A percentile compares a stretch with the other conserved stretches of the same genome.
These are phyloP conservation scores for Populus tomentosa DNA, from an alignment of 441 rosid genomes.

Conservation along the genomic window DNA sequence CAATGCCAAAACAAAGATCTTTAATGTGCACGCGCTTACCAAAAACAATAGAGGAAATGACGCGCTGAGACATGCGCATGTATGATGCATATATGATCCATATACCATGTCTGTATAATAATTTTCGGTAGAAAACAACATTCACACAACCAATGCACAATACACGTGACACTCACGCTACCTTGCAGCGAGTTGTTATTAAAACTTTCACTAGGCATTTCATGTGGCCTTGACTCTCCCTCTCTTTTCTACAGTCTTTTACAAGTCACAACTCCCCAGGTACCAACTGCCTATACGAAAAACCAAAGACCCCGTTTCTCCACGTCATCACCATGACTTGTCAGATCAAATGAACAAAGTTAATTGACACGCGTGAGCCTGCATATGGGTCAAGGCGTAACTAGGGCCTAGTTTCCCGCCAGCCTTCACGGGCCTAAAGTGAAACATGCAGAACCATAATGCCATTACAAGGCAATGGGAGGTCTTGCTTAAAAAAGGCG, in stretches of 20 bases:
- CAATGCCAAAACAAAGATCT: too few species aligned
- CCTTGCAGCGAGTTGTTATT: not conserved
- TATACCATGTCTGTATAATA: too few species aligned
- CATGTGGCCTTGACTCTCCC: not conserved
- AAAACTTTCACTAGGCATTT: not conserved
- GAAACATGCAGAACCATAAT: not conserved
- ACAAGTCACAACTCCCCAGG: slow-evolving; percentile 12
- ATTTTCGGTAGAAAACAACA: too few species aligned
- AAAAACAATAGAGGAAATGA: too few species aligned
- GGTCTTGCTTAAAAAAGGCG: too few species aligned
- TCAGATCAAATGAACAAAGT: not conserved
- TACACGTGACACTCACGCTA: too few species aligned
- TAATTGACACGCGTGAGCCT: slow-evolving; percentile 24
- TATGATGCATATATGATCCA: too few species aligned
- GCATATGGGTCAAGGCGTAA: slow-evolving; percentile 26
- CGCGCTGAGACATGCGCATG: too few species aligned
- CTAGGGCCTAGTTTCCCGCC: slow-evolving; percentile 29
- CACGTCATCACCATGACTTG: slow-evolving; percentile 14
- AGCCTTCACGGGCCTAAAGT: slow-evolving; percentile 18
- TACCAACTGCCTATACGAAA: slow-evolving; percentile 3
- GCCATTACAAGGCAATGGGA: too few species aligned
- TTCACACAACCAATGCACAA: too few species aligned
- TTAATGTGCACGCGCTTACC: too few species aligned
- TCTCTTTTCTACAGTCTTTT: not conserved
- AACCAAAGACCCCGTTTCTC: slow-evolving; percentile 16